Conservation (phyloP, 371 early-diverging fungal genomes). For the Blastocladiella emersonii region DNA sequence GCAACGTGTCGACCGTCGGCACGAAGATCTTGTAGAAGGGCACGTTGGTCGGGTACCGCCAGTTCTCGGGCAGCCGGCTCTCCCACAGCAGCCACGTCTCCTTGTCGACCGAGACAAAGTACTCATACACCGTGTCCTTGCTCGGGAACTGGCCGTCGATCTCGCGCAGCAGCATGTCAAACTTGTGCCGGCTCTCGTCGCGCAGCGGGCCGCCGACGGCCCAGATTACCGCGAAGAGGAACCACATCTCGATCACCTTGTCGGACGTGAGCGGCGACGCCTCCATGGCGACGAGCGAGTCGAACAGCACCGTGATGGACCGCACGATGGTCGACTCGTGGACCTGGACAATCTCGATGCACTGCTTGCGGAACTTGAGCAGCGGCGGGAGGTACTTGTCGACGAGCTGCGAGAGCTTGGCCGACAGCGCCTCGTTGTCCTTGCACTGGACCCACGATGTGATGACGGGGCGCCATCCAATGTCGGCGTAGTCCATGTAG, state of each 20-base stretch:
- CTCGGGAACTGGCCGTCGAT: conserved; percentile 41
- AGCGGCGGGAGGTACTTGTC: conserved; percentile 30
- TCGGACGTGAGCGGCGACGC: conserved; percentile 12
- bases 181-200: conserved; percentile 25
- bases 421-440: conserved; percentile 1
- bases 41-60: conserved; percentile 23
- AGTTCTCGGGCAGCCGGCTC: conserved; percentile 27
- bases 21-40: conserved; percentile 43
- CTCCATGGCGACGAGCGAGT: conserved; percentile 26
- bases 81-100: conserved; percentile 36
- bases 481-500: conserved; percentile 33
- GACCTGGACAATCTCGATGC: conserved; percentile 29
- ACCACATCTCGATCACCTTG: conserved; percentile 10
- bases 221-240: conserved; percentile 39
- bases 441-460: conserved; percentile 24
- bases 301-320: conserved; percentile 28
- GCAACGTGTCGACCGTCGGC: conserved; percentile 35
- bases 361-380: conserved; percentile 28
- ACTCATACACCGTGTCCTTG: conserved; percentile 42
- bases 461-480: conserved; percentile 30
- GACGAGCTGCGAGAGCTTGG: conserved; percentile 19
- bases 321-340: conserved; percentile 25
- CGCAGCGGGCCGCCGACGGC: conserved; percentile 32
- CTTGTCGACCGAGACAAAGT: conserved; percentile 28
- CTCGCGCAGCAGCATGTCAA: conserved; percentile 38